Base-by-base conservation (phyloP, 2,329 filamentous ascomycete genomes). In the Cladophialophora bantiana region DNA sequence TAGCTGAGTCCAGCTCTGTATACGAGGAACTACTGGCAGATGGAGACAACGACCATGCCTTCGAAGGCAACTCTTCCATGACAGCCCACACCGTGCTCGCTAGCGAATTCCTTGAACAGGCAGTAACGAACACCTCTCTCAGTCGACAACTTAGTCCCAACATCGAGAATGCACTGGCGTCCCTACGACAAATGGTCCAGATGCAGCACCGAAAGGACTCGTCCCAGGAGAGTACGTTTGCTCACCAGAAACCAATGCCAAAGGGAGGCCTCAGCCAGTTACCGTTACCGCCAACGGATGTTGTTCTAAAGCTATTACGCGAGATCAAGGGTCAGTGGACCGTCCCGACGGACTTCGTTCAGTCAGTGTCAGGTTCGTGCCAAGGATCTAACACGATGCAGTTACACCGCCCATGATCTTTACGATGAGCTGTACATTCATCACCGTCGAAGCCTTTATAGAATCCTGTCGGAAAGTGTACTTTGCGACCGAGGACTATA, bases 11-110 rank as follows among this genome's bases (percentile, higher is more conserved):
- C 18, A 31, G 18, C 3, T 5, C 45, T 5, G 7, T 18, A 50
- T 31, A 50, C 45, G 45, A 26, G 1, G 45, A 26, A 31, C 7
- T 2, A 35, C n/a, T 15, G 12, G 26, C 12, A 1, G 5, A 12
- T 5, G 53, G 9, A 18, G 31, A 36, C 1, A 55, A 13, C 6
- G 53, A 55, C 2, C 53, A 34, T 2, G 31, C 53, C 9, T 55
- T 55, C 12, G 53, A 55, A 36, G 53, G 53, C 53, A 20, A 35
- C 34, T 35, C 31, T 55, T 55, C 53, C 31, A 55, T 55, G 53
- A 36, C 32, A 3, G 53, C 53, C 31, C 53, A 55, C 34, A 36
- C 53, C 4, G 53, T 13, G 31, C 34, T 55, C 12, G 53, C 53
- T 5, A 55, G 53, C 18, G 31, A 34, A 7, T 55, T 55, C 32